A percentile compares a stretch with the other conserved stretches of the same genome.
phyloP scores from a whole-genome alignment of 805 yeast genomes.

The Hanseniaspora clermontiae region DNA sequence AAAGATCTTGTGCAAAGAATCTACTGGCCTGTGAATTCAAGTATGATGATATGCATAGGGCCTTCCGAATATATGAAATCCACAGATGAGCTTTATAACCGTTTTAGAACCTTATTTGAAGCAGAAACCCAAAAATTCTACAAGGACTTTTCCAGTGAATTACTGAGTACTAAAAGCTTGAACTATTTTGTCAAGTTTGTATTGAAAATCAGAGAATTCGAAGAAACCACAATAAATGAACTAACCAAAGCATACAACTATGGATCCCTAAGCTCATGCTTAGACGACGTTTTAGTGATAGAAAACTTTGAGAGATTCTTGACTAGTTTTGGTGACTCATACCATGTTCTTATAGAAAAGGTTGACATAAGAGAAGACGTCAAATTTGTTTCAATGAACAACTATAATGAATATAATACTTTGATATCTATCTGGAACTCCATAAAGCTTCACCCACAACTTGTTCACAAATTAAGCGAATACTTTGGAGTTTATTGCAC shows the following conservation, averaged over 20 bases:
- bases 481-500: slow-evolving; percentile 10
- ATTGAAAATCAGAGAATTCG: slow-evolving; percentile 69
- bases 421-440: slow-evolving; percentile 9
- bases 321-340: slow-evolving; percentile 8
- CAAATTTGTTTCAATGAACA: neutral
- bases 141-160: slow-evolving; percentile 51
- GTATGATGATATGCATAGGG: slow-evolving; percentile 83
- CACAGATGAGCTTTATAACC: slow-evolving; percentile 68
- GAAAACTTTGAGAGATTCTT: slow-evolving; percentile 13
- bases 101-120: slow-evolving; percentile 19
- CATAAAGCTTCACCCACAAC: slow-evolving; percentile 5
- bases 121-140: slow-evolving; percentile 37
- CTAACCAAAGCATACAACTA: slow-evolving; percentile 43
- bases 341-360: slow-evolving; percentile 22
- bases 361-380: slow-evolving; percentile 44
- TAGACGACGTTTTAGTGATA: slow-evolving; percentile 44
- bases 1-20: slow-evolving; percentile 11
- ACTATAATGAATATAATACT: neutral
- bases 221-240: slow-evolving; percentile 60
- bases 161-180: slow-evolving; percentile 61
- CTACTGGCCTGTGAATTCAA: slow-evolving; percentile 63
- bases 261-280: slow-evolving; percentile 48
- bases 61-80: slow-evolving; percentile 77
- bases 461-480: slow-evolving; percentile 8
- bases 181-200: slow-evolving; percentile 86